These are phyloP conservation scores for Lactarius pseudohatsudake DNA, from an alignment of 768 basidiomycete genomes.

Conservation along the genomic window DNA sequence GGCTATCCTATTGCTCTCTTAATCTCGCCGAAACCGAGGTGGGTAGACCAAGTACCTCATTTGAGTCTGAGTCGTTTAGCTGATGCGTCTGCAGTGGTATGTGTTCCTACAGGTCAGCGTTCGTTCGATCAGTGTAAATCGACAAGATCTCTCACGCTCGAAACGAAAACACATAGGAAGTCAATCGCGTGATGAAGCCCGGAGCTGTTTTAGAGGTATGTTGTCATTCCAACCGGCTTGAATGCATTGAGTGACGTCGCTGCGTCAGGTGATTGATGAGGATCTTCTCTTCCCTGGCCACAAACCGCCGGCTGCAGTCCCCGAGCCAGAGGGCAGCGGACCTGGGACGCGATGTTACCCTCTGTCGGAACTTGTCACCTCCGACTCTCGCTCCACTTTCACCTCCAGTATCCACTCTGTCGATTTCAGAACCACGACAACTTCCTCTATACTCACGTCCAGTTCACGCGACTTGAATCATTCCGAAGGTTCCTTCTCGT, in stretches of 20 bases:
- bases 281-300: slow-evolving; percentile 67
- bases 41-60: background rate
- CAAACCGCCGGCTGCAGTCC: background rate
- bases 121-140: slow-evolving; percentile 14
- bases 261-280: slow-evolving; percentile 63
- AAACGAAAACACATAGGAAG: slow-evolving; percentile 47
- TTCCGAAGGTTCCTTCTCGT: background rate
- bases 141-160: slow-evolving; percentile 14
- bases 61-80: background rate
- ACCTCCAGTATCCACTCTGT: background rate
- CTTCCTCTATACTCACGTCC: background rate
- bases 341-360: background rate
- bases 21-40: slow-evolving; percentile 28
- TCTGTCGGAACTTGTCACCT: background rate
- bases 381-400: background rate
- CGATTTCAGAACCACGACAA: background rate
- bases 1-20: slow-evolving; percentile 26
- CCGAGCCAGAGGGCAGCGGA: background rate
- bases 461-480: background rate
- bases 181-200: slow-evolving; percentile 62
- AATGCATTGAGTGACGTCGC: background rate
- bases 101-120: slow-evolving; percentile 22
- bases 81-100: slow-evolving; percentile 22
- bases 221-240: slow-evolving; percentile 3
- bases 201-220: slow-evolving; percentile 64